These are phyloP conservation scores for Kuraishia piskuri DNA, from an alignment of 805 yeast genomes.

Conservation along the genomic window DNA sequence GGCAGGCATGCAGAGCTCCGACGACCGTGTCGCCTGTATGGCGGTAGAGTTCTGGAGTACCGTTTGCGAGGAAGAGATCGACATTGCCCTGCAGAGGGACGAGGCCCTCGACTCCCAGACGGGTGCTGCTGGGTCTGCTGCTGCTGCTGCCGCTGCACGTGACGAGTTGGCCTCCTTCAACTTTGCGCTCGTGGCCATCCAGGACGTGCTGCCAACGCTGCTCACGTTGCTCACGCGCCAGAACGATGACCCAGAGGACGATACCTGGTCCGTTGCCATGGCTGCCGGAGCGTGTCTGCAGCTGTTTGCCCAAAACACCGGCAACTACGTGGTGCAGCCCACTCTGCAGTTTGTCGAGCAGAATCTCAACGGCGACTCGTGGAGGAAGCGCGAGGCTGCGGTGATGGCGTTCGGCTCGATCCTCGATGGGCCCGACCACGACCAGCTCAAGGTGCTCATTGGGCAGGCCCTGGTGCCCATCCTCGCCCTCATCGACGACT, in stretches of 20 bases:
- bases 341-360: conserved; percentile 77
- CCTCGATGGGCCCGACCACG: conserved; percentile 85
- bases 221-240: conserved; percentile 75
- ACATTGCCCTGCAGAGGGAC: conserved; percentile 59
- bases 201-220: conserved; percentile 82
- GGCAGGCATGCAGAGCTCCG: conserved; percentile 76
- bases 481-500: conserved; percentile 64
- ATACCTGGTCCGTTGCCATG: conserved; percentile 97
- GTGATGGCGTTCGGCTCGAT: conserved; percentile 99
- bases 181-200: conserved; percentile 78
- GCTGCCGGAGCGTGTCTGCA: conserved; percentile 98
- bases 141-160: conserved; percentile 19
- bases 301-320: conserved; percentile 86
- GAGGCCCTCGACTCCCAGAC: conserved; percentile 49
- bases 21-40: conserved; percentile 91
- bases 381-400: conserved; percentile 95
- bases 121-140: too few species aligned
- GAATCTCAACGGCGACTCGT: conserved; percentile 49
- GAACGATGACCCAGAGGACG: conserved; percentile 90
- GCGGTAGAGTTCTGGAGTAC: conserved; percentile 99
- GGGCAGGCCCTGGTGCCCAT: conserved; percentile 81
- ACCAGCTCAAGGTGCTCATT: conserved; percentile 57
- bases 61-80: conserved; percentile 97
- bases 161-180: conserved; percentile 49
- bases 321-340: conserved; percentile 77